Evolutionary conservation across 306 rosid genomes (phyloP).

Genomic region (Begonia fuchsioides): DNA sequence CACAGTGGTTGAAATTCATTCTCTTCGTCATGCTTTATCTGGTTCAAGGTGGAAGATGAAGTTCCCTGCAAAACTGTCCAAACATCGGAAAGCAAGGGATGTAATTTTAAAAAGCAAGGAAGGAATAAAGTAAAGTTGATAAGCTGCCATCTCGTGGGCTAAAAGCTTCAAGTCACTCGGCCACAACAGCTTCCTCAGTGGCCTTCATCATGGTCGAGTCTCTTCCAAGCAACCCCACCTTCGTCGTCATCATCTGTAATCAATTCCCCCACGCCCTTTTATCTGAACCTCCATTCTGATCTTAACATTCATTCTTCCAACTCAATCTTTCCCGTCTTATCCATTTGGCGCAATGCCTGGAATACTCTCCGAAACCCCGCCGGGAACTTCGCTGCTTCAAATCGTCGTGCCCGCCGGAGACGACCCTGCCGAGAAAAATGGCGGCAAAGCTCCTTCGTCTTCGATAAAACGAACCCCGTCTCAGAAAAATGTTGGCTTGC

Average conservation of each 20-base stretch:
- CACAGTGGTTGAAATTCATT: too few relatives aligned
- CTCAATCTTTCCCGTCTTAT: neutral
- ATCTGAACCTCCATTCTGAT: neutral
- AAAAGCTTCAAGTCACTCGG: slow-evolving; percentile 40
- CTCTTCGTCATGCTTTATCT: too few relatives aligned
- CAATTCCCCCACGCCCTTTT: neutral
- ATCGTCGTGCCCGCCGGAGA: slow-evolving; percentile 10
- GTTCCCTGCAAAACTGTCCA: too few relatives aligned
- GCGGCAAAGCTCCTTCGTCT: slow-evolving; percentile 5
- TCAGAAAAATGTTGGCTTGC: slow-evolving; percentile 2
- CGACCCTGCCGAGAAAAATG: slow-evolving; percentile 4
- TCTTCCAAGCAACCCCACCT: slow-evolving; percentile 50
- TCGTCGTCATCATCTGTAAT: slow-evolving; percentile 10
- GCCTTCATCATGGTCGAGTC: slow-evolving; percentile 28
- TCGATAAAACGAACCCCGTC: neutral
- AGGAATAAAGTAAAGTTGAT: neutral
- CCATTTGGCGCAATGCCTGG: slow-evolving; percentile 22
- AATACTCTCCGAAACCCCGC: slow-evolving; percentile 21
- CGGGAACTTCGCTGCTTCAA: slow-evolving; percentile 22
- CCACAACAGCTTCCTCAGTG: slow-evolving; percentile 27
- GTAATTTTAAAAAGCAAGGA: neutral
- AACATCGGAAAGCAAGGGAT: neutral
- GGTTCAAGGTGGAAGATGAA: too few relatives aligned
- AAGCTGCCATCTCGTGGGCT: slow-evolving; percentile 6
- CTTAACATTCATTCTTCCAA: neutral